These are phyloP conservation scores for Periconia macrospinosa DNA, from an alignment of 2,329 filamentous ascomycete genomes.

Conservation along the genomic window DNA sequence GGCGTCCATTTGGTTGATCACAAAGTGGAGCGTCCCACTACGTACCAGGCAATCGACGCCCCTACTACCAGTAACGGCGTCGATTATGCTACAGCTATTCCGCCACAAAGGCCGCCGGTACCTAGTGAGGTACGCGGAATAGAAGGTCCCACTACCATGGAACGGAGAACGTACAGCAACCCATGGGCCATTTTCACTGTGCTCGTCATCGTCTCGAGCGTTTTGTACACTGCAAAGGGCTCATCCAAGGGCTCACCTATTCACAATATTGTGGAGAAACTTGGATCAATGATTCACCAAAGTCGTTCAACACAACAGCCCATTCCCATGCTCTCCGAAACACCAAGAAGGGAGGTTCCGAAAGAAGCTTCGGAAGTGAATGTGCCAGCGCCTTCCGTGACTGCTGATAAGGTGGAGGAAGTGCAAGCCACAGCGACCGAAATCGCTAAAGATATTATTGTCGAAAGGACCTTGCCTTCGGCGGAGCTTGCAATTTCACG, in stretches of 20 bases:
- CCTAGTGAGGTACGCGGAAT: conserved; percentile 13
- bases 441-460: neutral
- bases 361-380: neutral
- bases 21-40: conserved; percentile 19
- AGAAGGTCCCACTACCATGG: conserved; percentile 22
- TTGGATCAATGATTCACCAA: neutral
- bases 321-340: neutral
- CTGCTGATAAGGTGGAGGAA: conserved; percentile 2
- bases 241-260: neutral
- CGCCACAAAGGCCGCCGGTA: conserved; percentile 6
- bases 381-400: neutral
- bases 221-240: neutral
- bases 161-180: neutral
- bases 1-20: conserved; percentile 44
- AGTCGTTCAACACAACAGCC: neutral
- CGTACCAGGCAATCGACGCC: conserved; percentile 26
- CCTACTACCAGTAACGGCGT: conserved; percentile 23
- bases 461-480: neutral
- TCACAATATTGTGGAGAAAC: neutral
- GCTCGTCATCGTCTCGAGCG: neutral
- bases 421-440: neutral
- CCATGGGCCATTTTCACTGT: neutral
- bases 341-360: neutral
- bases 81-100: conserved; percentile 21
- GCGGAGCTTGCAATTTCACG: conserved; percentile 9